Percentiles rank a stretch among this genome's conserved stretches.
phyloP scores from a whole-genome alignment of 306 rosid genomes.

The Myrica gale region DNA sequence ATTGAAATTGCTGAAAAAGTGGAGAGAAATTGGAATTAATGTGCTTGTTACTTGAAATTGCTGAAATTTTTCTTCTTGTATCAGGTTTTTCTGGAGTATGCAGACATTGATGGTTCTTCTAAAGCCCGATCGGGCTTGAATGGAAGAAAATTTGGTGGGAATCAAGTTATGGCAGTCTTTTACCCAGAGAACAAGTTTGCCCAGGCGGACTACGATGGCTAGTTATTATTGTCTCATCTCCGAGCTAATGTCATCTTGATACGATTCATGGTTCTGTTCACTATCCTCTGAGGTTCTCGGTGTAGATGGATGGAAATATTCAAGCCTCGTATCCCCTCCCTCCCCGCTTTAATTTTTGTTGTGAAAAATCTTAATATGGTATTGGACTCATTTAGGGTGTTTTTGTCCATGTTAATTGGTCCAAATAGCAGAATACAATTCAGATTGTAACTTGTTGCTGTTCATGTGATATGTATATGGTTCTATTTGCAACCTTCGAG shows the following conservation, averaged over 20 bases:
- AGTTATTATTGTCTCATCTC: constrained; percentile 11
- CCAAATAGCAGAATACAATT: not conserved
- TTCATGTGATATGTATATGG: not conserved
- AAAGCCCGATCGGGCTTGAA: constrained; percentile 86
- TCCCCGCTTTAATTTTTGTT: not conserved
- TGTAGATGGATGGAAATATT: constrained; percentile 2
- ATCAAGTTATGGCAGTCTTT: constrained; percentile 74
- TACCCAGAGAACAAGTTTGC: constrained; percentile 83
- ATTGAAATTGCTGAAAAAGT: too few relatives aligned
- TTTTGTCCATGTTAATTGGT: not conserved
- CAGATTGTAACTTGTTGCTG: not conserved
- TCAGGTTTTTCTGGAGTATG: constrained; percentile 94
- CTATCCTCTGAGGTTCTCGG: not conserved
- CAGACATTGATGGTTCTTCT: constrained; percentile 69
- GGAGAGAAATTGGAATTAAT: too few relatives aligned
- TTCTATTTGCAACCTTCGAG: too few relatives aligned
- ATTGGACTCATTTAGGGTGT: not conserved
- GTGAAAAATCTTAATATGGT: not conserved
- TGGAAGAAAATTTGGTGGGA: constrained; percentile 87
- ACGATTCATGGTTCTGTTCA: not conserved
- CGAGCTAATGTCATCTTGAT: not conserved
- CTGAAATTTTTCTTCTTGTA: not conserved
- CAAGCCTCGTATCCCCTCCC: not conserved
- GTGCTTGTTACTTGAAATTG: not conserved
- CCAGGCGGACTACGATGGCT: constrained; percentile 79